phyloP scores from a whole-genome alignment of 106 monocot species.

The Acanthochlamys bracteata region DNA sequence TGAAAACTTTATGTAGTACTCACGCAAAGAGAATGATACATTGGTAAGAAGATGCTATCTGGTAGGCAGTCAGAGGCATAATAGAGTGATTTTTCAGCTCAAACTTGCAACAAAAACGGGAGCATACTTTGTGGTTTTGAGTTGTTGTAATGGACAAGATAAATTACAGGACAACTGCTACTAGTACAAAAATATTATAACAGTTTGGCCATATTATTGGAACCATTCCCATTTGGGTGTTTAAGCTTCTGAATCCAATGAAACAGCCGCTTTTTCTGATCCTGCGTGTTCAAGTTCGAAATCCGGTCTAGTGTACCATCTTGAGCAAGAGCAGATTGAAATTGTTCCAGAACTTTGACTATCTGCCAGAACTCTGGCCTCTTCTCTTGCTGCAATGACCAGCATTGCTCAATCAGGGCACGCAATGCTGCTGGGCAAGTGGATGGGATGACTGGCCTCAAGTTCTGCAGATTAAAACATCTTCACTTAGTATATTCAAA shows the following conservation, averaged over 20 bases:
- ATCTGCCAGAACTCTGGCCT: slow-evolving; percentile 72
- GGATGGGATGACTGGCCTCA: slow-evolving; percentile 46
- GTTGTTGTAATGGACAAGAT: not conserved
- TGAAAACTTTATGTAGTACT: too few relatives aligned
- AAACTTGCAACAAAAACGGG: not conserved
- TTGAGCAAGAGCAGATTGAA: slow-evolving; percentile 31
- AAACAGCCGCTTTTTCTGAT: slow-evolving; percentile 30
- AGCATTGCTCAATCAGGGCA: slow-evolving; percentile 59
- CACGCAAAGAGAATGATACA: too few relatives aligned
- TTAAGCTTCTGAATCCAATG: slow-evolving; percentile 48
- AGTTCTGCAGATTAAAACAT: slow-evolving; percentile 31
- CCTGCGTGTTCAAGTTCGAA: slow-evolving; percentile 19
- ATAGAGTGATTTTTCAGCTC: too few relatives aligned
- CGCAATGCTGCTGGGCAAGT: slow-evolving; percentile 32
- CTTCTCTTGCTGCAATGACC: slow-evolving; percentile 47
- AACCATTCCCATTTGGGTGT: slow-evolving; percentile 2
- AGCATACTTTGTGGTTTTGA: not conserved
- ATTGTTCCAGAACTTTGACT: slow-evolving; percentile 61
- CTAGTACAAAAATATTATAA: slow-evolving; percentile 5
- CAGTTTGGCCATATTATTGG: slow-evolving; percentile 3
- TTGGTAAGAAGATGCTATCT: too few relatives aligned
- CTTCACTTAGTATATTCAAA: not conserved
- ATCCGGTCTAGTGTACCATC: slow-evolving; percentile 31
- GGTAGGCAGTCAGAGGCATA: too few relatives aligned
- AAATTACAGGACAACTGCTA: slow-evolving; percentile 2